Base-by-base conservation (phyloP, 1,139 yeast genomes). In the Geotrichum reessii region DNA sequence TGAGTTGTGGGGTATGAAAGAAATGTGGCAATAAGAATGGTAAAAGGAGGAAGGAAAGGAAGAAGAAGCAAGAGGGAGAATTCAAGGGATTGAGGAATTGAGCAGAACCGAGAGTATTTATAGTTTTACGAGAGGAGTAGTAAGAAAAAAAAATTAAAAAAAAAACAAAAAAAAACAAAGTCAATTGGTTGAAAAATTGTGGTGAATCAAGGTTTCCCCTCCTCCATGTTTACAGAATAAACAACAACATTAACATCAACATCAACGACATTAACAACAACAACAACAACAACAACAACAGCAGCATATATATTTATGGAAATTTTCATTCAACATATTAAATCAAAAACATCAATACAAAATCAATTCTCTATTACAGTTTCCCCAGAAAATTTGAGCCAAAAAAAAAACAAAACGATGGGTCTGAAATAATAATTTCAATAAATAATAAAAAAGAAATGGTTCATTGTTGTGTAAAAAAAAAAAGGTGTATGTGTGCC, bases 31-130 rank as follows among this genome's bases (percentile, higher is more conserved):
- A 25, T 25, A 11, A 11, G 27, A 7, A 37, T 37, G 7, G 21
- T 14, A 17, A 14, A 19, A 49, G 28, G n/a, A 21, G 17, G 27
- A 22, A 17, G 31, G 68, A 40, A 22, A 17, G 24, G 47, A 46
- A 28, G 28, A 27, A 28, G 49, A 27, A n/a, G 14, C 8, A 28
- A 17, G 21, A 28, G 42, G 47, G 37, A 42, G 52, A 47, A 47
- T 27, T 25, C 14, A 51, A n/a, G 24, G 33, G 31, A 28, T 17
- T 27, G 25, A 50, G 17, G 47, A n/a, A 9, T 17, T 6, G 49
- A 47, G 50, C 55, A 51, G 37, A 12, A 17, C 25, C 19, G 14
- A 33, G 42, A 21, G 40, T 55, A 55, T 51, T 56, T 56, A 56
- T 51, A 56, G 11, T 24, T 21, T 55, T 44, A 25, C 7, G 7